Base-by-base conservation (phyloP, 306 rosid genomes). In the Glycine latifolia region DNA sequence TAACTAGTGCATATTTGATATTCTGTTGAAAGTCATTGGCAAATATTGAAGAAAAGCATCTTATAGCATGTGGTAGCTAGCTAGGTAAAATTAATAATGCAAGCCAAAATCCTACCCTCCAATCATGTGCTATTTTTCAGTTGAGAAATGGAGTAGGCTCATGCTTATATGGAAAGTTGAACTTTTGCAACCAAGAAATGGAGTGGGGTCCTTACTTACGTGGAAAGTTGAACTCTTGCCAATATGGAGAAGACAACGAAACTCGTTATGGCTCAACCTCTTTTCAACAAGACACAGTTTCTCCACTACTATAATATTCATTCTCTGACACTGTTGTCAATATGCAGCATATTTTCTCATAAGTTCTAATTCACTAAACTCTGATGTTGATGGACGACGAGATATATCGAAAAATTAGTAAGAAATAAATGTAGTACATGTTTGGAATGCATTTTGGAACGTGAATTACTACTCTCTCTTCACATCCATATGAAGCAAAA, bases 241-340 rank as follows among this genome's bases (percentile, higher is more conserved):
- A 53, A 79, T 73, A 54, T n/a, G 20, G 13, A 49, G 74, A 76
- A 33, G 56, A 67, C 59, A 87, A 81, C 72, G 39, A 79, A 81
- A 49, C 71, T 79, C 9, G 4, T 41, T 35, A 66, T 66, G 83
- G 76, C 71, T 79, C 87, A 76, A 33, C 31, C 31, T 26, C 31
- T 26, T 26, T 26, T 26, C 31, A 26, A 26, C 31, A 26, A 26
- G 31, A 70, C 8, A 61, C 85, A 89, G 88, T 89, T 82, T 81
- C 87, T 79, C 91, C 91, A 90, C 88, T 89, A 71, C 35, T 58
- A 77, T 87, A 70, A 26, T 26, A 85, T 80, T 81, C 73, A 9
- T 67, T 67, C 71, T 52, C 60, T 78, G 85, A 81, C 78, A 61
- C 43, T 71, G 12, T 61, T 54, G 14, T 7, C 31, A 26, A 26